A percentile compares a stretch with the other conserved stretches of the same genome.
phyloP scores from a whole-genome alignment of 345 rosid species.

The Lenwebbia sp. region DNA sequence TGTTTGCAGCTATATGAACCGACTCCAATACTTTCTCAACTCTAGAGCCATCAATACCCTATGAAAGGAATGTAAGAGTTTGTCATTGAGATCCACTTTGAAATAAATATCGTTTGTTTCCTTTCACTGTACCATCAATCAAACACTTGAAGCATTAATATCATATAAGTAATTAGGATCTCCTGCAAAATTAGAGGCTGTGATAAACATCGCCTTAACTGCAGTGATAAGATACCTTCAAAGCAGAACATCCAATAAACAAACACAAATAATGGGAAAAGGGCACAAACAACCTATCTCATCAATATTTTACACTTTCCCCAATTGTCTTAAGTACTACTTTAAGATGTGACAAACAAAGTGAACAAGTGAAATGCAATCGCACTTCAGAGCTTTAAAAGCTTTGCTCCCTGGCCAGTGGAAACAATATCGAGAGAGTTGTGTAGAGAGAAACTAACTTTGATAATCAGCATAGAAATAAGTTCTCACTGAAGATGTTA shows the following conservation, averaged over 20 bases:
- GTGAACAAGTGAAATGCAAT: neutral
- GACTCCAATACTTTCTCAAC: constrained; percentile 87
- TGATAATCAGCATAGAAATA: neutral
- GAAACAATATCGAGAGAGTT: neutral
- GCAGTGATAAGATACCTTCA: neutral
- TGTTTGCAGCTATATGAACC: constrained; percentile 90
- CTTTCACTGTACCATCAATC: neutral
- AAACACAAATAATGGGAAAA: neutral
- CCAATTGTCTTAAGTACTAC: neutral
- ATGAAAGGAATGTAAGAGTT: neutral
- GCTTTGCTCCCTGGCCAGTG: neutral
- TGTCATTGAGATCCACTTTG: neutral
- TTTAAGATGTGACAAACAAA: neutral
- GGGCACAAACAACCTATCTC: neutral
- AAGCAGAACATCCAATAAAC: neutral
- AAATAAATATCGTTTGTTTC: neutral
- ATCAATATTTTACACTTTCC: neutral
- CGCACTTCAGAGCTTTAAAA: neutral
- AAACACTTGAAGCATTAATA: neutral
- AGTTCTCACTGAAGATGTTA: neutral
- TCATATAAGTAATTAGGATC: neutral
- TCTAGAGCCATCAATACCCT: constrained; percentile 96
- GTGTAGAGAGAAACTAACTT: neutral
- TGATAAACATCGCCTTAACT: neutral
- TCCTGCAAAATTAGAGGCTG: neutral